phyloP scores from a whole-genome alignment of 2,329 filamentous ascomycete species.

The Plectosphaerella cucumerina region DNA sequence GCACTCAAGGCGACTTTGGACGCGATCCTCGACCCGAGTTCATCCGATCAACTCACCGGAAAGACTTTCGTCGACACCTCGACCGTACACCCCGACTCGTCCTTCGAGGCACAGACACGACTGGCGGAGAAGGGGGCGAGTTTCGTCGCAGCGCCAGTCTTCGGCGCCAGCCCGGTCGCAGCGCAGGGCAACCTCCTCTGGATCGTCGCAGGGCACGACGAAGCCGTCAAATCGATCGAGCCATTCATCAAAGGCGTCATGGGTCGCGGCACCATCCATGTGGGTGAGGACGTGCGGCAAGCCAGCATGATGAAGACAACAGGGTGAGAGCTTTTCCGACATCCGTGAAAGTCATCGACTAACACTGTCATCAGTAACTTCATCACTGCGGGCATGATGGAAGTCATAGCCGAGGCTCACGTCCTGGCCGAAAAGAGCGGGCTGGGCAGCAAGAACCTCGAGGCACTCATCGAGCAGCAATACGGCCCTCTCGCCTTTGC shows the following conservation, averaged over 20 bases:
- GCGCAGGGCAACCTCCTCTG: conserved; percentile 40
- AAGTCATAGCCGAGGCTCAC: conserved; percentile 43
- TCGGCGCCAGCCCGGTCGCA: conserved; percentile 46
- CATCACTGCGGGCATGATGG: conserved; percentile 44
- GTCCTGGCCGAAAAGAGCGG: conserved; percentile 42
- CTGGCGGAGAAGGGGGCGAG: conserved; percentile 23
- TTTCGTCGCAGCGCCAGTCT: conserved; percentile 44
- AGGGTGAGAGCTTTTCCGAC: conserved; percentile 21
- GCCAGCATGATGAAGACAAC: conserved; percentile 44
- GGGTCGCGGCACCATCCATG: conserved; percentile 34
- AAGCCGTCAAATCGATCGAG: conserved; percentile 26
- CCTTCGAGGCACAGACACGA: conserved; percentile 19
- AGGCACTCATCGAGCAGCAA: conserved; percentile 36
- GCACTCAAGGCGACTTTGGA: conserved; percentile 29
- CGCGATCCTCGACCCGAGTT: conserved; percentile 18
- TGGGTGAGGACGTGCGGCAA: conserved; percentile 37
- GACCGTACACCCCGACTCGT: conserved; percentile 43
- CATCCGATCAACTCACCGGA: conserved; percentile 16
- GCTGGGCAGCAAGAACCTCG: conserved; percentile 32
- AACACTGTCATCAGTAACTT: conserved; percentile 32
- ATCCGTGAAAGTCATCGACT: rapidly evolving
- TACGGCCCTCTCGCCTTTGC: conserved; percentile 30
- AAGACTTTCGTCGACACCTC: conserved; percentile 46
- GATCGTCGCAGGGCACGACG: conserved; percentile 34
- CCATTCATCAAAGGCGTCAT: conserved; percentile 37